These are phyloP conservation scores for Dunaliella primolecta DNA, from an alignment of 139 green algal genomes.

Conservation along the genomic window DNA sequence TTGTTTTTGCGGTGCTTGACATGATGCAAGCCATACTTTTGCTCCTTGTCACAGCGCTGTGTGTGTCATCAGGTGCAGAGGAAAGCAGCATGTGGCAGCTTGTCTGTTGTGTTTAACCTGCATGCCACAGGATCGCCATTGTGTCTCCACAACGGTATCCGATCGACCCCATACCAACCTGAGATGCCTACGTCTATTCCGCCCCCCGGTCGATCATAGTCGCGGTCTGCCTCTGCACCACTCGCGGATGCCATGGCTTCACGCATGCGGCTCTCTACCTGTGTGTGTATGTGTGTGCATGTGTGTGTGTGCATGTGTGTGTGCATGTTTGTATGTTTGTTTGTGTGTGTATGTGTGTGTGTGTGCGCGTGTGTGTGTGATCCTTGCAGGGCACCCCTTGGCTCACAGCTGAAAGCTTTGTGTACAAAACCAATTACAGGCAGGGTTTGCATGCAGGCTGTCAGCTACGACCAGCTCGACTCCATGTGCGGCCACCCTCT, in stretches of 20 bases:
- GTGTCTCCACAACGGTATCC: too few relatives aligned
- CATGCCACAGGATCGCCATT: neutral
- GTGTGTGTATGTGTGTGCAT: neutral
- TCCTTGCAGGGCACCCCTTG: neutral
- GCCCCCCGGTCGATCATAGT: too few relatives aligned
- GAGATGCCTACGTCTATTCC: neutral
- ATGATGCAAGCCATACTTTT: too few relatives aligned
- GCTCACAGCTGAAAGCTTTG: too few relatives aligned
- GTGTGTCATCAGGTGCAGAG: neutral
- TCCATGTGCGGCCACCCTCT: neutral
- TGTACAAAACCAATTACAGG: neutral
- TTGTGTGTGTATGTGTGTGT: neutral
- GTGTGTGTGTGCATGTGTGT: neutral
- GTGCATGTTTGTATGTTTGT: neutral
- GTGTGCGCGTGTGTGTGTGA: neutral
- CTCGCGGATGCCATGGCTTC: constrained; percentile 14
- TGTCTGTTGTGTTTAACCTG: neutral
- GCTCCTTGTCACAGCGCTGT: too few relatives aligned
- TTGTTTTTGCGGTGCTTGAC: too few relatives aligned
- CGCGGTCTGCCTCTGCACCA: constrained; percentile 3
- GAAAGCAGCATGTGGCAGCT: neutral
- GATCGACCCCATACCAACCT: too few relatives aligned
- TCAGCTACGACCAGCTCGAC: too few relatives aligned
- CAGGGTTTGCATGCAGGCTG: neutral
- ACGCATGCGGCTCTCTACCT: constrained; percentile 4